Conservation (phyloP, 805 yeast genomes). For the Monosporozyma yasuniensis region DNA sequence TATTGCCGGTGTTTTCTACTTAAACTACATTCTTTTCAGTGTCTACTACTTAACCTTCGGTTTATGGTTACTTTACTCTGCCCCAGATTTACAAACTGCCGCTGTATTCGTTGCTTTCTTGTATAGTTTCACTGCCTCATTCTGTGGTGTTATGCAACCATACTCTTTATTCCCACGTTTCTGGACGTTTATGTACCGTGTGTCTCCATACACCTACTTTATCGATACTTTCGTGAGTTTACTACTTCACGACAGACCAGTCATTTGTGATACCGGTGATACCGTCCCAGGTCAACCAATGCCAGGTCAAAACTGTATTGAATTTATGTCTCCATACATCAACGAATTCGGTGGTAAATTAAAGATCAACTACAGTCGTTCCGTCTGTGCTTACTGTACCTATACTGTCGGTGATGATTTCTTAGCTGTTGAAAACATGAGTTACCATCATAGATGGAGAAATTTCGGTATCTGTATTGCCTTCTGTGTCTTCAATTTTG, state of each 20-base stretch:
- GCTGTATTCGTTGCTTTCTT: slow-evolving; percentile 46
- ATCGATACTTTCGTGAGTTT: slow-evolving; percentile 42
- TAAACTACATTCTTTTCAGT: slow-evolving; percentile 37
- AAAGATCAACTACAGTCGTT: slow-evolving; percentile 37
- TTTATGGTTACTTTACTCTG: slow-evolving; percentile 43
- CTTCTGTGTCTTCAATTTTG: slow-evolving; percentile 41
- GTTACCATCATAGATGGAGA: slow-evolving; percentile 46
- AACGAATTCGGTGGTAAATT: slow-evolving; percentile 45
- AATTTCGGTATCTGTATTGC: slow-evolving; percentile 50
- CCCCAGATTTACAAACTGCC: slow-evolving; percentile 67
- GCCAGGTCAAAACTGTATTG: slow-evolving; percentile 51
- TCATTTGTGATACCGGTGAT: slow-evolving; percentile 42
- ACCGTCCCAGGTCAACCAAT: slow-evolving; percentile 45
- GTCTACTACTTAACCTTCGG: slow-evolving; percentile 39
- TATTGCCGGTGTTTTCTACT: slow-evolving; percentile 43
- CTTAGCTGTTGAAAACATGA: slow-evolving; percentile 32
- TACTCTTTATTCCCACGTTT: slow-evolving; percentile 53
- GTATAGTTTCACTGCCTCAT: slow-evolving; percentile 28
- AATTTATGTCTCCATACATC: slow-evolving; percentile 41
- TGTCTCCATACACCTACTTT: slow-evolving; percentile 55
- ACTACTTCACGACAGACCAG: slow-evolving; percentile 42
- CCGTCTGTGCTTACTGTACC: slow-evolving; percentile 36
- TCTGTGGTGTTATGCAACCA: slow-evolving; percentile 34
- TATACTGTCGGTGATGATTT: slow-evolving; percentile 34
- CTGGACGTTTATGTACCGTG: slow-evolving; percentile 65